Base-by-base conservation (phyloP, 179 eudicot species). In the Heliamphora pulchella region DNA sequence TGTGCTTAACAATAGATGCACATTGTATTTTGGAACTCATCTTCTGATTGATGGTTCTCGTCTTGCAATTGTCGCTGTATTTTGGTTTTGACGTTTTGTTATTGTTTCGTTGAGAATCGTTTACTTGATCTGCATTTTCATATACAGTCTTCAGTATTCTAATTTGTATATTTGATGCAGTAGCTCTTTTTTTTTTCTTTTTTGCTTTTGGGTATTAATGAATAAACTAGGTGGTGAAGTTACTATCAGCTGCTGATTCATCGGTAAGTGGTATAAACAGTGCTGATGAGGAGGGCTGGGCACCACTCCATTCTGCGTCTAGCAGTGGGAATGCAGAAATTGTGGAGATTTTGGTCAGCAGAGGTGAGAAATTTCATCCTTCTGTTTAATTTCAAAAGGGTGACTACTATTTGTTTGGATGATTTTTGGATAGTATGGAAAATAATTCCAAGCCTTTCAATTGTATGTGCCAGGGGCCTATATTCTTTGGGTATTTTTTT, bases 251-350 rank as follows among this genome's bases (percentile, higher is more conserved):
- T 82, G 89, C 83, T 9, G 97, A 88, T 74, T 85, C 90, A 31
- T 82, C 81, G 8, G 84, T 85, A 51, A 83, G 85, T 81, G 88
- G 91, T 82, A 84, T 96, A 75, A 90, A 96, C 81, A 82, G 89
- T 75, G 79, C 87, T 17, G 98, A 94, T 80, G 99, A 96, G 79
- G 99, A 91, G 86, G 98, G 97, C 15, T 96, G 98, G 99, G 93
- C 90, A 9, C 98, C 99, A 0, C 84, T 94, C 84, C 98, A 96
- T 81, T 90, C 98, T 20, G 99, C 97, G 15, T 86, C 93, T n/a
- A 96, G 99, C 82, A 90, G 91, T 85, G 99, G 99, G 1, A 86
- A 91, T 85, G 46, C 74, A 31, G 91, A 96, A 69, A 89, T 94
- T 80, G 86, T 96, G 61, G 82, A 88, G 83, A 81, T 82, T 85